phyloP scores from a whole-genome alignment of 2,329 filamentous ascomycete genomes.

The Cadophora sp. region DNA sequence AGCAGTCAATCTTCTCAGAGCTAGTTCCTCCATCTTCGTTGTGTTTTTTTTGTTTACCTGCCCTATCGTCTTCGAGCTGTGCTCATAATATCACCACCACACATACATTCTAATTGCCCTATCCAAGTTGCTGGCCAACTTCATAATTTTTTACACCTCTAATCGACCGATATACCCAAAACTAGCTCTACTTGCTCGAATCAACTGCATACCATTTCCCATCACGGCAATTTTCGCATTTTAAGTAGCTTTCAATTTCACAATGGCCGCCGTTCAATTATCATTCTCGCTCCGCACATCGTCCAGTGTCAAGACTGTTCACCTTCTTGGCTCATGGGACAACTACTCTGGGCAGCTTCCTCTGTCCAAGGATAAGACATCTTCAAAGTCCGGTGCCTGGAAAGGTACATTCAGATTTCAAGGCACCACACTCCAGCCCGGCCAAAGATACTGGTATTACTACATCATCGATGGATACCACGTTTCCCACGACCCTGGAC shows the following conservation, averaged over 20 bases:
- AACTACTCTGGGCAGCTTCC: conserved; percentile 94
- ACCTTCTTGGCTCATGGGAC: conserved; percentile 98
- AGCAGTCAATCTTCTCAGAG: conserved; percentile 62
- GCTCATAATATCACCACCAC: conserved; percentile 53
- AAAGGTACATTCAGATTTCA: conserved; percentile 97
- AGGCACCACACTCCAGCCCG: conserved; percentile 81
- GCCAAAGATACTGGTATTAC: conserved; percentile 99
- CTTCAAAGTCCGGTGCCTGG: conserved; percentile 89
- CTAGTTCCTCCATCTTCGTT: conserved; percentile 52
- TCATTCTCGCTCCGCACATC: conserved; percentile 97
- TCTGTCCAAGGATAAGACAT: conserved; percentile 84
- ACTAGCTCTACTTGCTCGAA: conserved; percentile 50
- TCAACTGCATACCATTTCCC: conserved; percentile 43
- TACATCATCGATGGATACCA: conserved; percentile 99
- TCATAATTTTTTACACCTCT: conserved; percentile 60
- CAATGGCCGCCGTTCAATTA: conserved; percentile 92
- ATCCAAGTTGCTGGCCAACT: conserved; percentile 59
- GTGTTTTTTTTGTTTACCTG: conserved; percentile 54
- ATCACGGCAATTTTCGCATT: conserved; percentile 34
- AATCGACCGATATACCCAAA: conserved; percentile 45
- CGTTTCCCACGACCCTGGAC: conserved; percentile 93
- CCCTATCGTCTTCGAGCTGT: conserved; percentile 57
- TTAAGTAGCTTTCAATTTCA: conserved; percentile 49
- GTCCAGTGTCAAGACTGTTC: conserved; percentile 95
- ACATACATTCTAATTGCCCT: conserved; percentile 44